These are phyloP conservation scores for Nephelium lappaceum DNA, from an alignment of 345 rosid species.

Conservation along the genomic window DNA sequence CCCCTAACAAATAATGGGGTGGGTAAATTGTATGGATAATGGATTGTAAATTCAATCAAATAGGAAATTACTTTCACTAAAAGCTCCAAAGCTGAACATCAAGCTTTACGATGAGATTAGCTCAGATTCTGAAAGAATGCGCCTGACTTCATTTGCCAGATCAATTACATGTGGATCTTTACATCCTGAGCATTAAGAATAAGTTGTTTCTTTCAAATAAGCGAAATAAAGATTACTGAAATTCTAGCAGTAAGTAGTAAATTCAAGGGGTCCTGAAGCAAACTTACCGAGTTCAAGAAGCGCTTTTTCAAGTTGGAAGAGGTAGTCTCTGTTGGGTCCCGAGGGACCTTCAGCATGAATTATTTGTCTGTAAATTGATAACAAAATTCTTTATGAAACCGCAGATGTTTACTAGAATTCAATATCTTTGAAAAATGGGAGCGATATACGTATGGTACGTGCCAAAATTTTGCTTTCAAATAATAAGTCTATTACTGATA, in stretches of 20 bases:
- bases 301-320: conserved; percentile 75
- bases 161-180: conserved; percentile 75
- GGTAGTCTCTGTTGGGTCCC: conserved; percentile 90
- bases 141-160: conserved; percentile 70
- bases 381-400: not conserved
- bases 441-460: not conserved
- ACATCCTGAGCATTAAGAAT: conserved; percentile 41
- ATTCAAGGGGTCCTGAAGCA: not conserved
- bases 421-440: not conserved
- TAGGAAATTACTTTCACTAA: not conserved
- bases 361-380: conserved; percentile 56
- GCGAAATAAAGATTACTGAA: not conserved
- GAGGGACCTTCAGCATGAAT: conserved; percentile 83
- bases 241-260: not conserved
- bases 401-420: not conserved
- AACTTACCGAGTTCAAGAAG: conserved; percentile 59
- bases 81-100: not conserved
- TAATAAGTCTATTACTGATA: not conserved
- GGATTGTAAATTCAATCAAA: not conserved
- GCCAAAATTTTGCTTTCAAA: not conserved
- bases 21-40: not conserved
- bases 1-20: not conserved
- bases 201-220: not conserved
- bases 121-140: conserved; percentile 45
- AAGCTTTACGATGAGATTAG: conserved; percentile 5